Conservation (phyloP, 345 rosid genomes). For the Capsella bursapastoris region DNA sequence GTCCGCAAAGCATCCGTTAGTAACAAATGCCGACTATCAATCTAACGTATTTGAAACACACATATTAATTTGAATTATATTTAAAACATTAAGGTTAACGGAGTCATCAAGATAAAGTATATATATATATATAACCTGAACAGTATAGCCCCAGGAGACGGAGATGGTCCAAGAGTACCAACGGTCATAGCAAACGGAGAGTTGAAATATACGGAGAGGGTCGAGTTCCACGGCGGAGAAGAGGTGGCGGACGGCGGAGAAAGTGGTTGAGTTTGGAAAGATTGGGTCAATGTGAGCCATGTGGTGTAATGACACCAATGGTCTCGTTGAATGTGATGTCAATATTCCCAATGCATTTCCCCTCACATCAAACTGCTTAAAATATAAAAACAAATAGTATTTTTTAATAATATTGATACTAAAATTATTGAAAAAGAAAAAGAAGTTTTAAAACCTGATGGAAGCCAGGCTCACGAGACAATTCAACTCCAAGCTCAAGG, state of each 20-base stretch:
- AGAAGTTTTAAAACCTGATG: slow-evolving; percentile 67
- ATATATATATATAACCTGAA: slow-evolving; percentile 51
- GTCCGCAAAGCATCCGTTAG: slow-evolving; percentile 56
- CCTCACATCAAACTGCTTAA: slow-evolving; percentile 61
- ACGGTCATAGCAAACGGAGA: slow-evolving; percentile 80
- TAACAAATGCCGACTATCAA: slow-evolving; percentile 46
- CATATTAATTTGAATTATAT: neutral
- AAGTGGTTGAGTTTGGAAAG: slow-evolving; percentile 70
- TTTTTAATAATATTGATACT: neutral
- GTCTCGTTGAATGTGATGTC: slow-evolving; percentile 72
- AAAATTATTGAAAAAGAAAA: neutral
- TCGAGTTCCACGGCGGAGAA: slow-evolving; percentile 59
- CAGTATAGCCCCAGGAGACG: slow-evolving; percentile 83
- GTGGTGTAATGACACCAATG: slow-evolving; percentile 82
- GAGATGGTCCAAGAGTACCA: slow-evolving; percentile 85
- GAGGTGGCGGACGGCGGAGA: slow-evolving; percentile 57
- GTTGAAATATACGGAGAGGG: slow-evolving; percentile 70
- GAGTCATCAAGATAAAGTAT: neutral
- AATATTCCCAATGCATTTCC: slow-evolving; percentile 77
- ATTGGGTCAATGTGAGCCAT: slow-evolving; percentile 61
- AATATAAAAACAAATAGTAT: neutral
- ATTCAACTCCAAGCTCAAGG: slow-evolving; percentile 78
- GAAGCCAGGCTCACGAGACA: slow-evolving; percentile 83
- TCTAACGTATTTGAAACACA: slow-evolving; percentile 30
- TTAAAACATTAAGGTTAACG: neutral